A percentile compares a stretch with the other conserved stretches of the same genome.
phyloP scores from a whole-genome alignment of 495 filamentous ascomycete genomes.

The Tuber borchii region DNA sequence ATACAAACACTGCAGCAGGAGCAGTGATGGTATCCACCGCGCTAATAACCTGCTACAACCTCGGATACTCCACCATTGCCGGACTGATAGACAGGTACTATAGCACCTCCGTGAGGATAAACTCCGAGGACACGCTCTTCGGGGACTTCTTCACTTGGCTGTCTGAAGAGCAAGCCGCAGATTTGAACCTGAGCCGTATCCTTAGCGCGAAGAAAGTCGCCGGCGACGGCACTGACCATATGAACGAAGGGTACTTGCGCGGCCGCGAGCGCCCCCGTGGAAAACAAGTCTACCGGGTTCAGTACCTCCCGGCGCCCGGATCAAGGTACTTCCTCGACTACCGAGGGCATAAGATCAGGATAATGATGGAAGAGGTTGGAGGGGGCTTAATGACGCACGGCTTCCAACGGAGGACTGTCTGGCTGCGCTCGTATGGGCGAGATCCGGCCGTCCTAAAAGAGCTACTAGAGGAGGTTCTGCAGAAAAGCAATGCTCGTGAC shows the following conservation, averaged over 20 bases:
- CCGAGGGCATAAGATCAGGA: constrained; percentile 18
- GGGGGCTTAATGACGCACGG: not conserved
- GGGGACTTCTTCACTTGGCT: constrained; percentile 23
- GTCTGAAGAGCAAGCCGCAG: constrained; percentile 14
- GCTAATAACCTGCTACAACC: constrained; percentile 15
- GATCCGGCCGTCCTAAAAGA: constrained; percentile 14
- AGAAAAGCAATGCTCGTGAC: constrained; percentile 15
- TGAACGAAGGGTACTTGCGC: not conserved
- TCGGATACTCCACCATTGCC: constrained; percentile 13
- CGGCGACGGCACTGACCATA: not conserved
- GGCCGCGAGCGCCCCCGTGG: not conserved
- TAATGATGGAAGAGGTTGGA: constrained; percentile 17
- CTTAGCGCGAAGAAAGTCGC: constrained; percentile 18
- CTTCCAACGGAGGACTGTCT: constrained; percentile 5
- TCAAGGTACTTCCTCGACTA: constrained; percentile 23
- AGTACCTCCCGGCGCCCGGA: constrained; percentile 23
- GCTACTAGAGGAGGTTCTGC: constrained; percentile 25
- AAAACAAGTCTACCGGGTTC: constrained; percentile 12
- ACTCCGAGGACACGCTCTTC: constrained; percentile 31
- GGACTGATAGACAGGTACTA: constrained; percentile 28
- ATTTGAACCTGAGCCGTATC: constrained; percentile 11
- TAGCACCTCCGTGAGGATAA: constrained; percentile 25
- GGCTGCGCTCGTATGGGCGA: constrained; percentile 28
- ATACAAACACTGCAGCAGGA: constrained; percentile 16
- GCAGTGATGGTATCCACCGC: constrained; percentile 21